Evolutionary conservation across 495 filamentous ascomycete species (phyloP), one percentile per base, ranked within the genome.

Genomic region (Aspergillus saccharolyticus): DNA sequence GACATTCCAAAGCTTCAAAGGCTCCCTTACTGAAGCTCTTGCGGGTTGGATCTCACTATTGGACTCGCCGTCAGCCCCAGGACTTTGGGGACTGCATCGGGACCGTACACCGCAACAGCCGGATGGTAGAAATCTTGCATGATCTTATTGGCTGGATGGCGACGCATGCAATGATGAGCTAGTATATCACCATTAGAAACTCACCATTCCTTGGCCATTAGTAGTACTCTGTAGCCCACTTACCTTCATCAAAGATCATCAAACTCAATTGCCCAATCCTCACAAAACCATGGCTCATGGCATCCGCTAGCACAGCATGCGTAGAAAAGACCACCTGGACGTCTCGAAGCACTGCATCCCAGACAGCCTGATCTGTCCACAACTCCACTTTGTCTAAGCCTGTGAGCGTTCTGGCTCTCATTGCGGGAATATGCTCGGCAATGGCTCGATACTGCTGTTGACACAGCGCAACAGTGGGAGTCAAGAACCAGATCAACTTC

Each of bases 221-320:
- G n/a, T n/a, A n/a, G n/a, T n/a, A n/a, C n/a, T n/a, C n/a, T 2
- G 17, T 46, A 17, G 7, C 21, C 19, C 25, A 62, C 73, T 48
- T 65, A 91, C 91, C 90, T 84, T 98, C 93, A 65, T 98, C 93
- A 57, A 96, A 92, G 0, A 97, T 78, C 19, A 98, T 70, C 1
- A 98, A 72, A 18, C 83, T 73, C 28, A 97, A 65, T 0, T 76
- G 73, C 1, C 77, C 67, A 59, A 97, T 83, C 17, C 64, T 76
- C 8, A 97, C 85, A 66, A 96, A 96, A 0, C 80, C 90, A 74
- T 96, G 91, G 9, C 70, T 75, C 50, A 95, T 74, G 2, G 91
- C 90, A 73, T 96, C 91, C 6, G 84, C 70, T 24, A 97, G 80
- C 17, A 97, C 80, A 49, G 85, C 81, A 62, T 87, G 82, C 0